These are phyloP conservation scores for Xylaria sp. DNA, from an alignment of 2,329 filamentous ascomycete species.

Conservation along the genomic window DNA sequence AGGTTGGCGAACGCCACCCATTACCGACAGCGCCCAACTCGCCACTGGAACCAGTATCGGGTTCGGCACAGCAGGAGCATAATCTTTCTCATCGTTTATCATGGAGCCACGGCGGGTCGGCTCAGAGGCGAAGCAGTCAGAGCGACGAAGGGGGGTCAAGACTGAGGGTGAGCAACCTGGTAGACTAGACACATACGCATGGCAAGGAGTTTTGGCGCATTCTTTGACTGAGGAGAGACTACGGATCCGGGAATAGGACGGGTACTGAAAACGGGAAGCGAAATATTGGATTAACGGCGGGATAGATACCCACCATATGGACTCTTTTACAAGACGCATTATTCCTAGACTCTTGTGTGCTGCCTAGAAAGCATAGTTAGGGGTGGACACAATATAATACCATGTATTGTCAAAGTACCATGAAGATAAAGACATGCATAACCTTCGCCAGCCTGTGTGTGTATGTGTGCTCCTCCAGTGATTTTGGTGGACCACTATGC, in stretches of 20 bases:
- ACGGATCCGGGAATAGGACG: conserved; percentile 10
- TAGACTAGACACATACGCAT: conserved; percentile 24
- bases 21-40: conserved; percentile 51
- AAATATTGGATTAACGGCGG: conserved; percentile 13
- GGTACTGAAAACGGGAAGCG: conserved; percentile 18
- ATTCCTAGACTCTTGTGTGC: conserved; percentile 1
- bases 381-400: conserved; percentile 2
- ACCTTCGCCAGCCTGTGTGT: neutral
- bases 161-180: conserved; percentile 32
- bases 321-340: conserved; percentile 2
- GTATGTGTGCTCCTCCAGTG: neutral
- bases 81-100: conserved; percentile 7
- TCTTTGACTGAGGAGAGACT: neutral
- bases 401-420: conserved; percentile 1
- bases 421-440: neutral
- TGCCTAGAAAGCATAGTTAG: neutral
- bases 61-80: conserved; percentile 8
- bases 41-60: conserved; percentile 36
- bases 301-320: conserved; percentile 26
- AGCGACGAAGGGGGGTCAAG: conserved; percentile 31
- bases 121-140: conserved; percentile 19
- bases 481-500: neutral
- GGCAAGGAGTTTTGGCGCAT: conserved; percentile 17
- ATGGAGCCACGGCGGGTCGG: neutral
- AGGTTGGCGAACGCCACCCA: conserved; percentile 36